Evolutionary conservation across 352 stramenopile species (phyloP).

Genomic region (Peronospora destructor): DNA sequence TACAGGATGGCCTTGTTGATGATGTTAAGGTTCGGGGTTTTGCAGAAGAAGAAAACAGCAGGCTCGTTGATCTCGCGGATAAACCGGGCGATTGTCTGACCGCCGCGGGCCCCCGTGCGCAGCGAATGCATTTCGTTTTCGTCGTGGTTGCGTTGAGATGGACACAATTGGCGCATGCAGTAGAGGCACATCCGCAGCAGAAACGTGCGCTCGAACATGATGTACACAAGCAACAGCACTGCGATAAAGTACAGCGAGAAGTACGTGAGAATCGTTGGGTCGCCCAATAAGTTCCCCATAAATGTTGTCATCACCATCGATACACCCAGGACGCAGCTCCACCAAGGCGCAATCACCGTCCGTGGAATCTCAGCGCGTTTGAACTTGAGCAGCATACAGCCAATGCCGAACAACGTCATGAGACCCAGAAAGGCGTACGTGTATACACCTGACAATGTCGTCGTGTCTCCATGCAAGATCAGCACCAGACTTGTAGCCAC

Average conservation of each 20-base stretch:
- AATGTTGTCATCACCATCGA: constrained; percentile 79
- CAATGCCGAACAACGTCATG: constrained; percentile 91
- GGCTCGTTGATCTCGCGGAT: constrained; percentile 86
- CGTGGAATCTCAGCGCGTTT: constrained; percentile 88
- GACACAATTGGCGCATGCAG: constrained; percentile 65
- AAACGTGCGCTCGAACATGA: constrained; percentile 88
- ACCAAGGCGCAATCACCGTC: constrained; percentile 84
- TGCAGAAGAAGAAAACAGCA: constrained; percentile 91
- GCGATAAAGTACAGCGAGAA: constrained; percentile 86
- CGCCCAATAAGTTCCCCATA: constrained; percentile 78
- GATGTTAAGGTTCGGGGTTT: constrained; percentile 87
- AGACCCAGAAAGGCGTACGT: constrained; percentile 92
- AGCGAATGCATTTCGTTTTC: constrained; percentile 44
- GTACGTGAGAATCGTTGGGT: constrained; percentile 84
- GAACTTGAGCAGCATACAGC: constrained; percentile 93
- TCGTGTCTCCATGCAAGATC: constrained; percentile 87
- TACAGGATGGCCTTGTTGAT: constrained; percentile 96
- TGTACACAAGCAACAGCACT: constrained; percentile 71
- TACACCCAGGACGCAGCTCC: constrained; percentile 76
- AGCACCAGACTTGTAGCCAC: constrained; percentile 85
- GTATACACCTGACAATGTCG: constrained; percentile 90
- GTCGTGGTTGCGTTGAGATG: constrained; percentile 42
- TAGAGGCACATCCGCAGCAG: constrained; percentile 79
- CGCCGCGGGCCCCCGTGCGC: constrained; percentile 70
- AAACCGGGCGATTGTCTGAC: constrained; percentile 78